These are phyloP conservation scores for Saccharomyces uvarum DNA, from an alignment of 1,139 yeast species.

Conservation along the genomic window DNA sequence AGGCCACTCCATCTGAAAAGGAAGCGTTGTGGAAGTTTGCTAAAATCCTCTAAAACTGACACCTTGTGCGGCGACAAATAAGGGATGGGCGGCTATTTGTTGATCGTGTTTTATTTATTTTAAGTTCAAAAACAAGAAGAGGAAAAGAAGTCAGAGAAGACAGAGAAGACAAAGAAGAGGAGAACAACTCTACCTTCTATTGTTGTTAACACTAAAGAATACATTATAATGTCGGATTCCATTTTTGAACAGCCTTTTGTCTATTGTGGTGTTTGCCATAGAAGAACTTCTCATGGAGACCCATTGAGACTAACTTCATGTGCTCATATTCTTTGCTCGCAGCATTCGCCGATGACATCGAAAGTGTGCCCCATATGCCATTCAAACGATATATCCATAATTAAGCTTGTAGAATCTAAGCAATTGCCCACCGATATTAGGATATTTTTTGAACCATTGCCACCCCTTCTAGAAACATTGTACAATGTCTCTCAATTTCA, in stretches of 20 bases:
- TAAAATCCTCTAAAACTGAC: slow-evolving; percentile 3
- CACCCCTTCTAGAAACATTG: slow-evolving; percentile 18
- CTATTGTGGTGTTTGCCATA: slow-evolving; percentile 20
- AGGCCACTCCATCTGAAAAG: slow-evolving; percentile 35
- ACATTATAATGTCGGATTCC: background rate
- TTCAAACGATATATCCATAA: slow-evolving; percentile 15
- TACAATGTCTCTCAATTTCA: slow-evolving; percentile 24
- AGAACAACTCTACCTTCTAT: background rate
- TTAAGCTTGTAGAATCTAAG: slow-evolving; percentile 12
- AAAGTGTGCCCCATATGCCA: slow-evolving; percentile 18
- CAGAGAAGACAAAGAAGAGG: background rate
- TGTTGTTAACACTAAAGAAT: background rate
- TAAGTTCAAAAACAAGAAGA: background rate
- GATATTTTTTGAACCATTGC: slow-evolving; percentile 21
- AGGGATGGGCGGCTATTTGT: slow-evolving; percentile 13
- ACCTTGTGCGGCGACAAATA: background rate
- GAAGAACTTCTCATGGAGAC: slow-evolving; percentile 13
- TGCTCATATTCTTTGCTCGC: slow-evolving; percentile 23
- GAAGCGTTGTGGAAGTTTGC: slow-evolving; percentile 11
- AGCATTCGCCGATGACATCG: slow-evolving; percentile 10
- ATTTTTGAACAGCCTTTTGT: slow-evolving; percentile 20
- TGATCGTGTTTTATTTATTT: background rate
- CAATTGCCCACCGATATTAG: slow-evolving; percentile 21
- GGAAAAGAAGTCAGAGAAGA: background rate
- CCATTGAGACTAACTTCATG: slow-evolving; percentile 24